phyloP scores from a whole-genome alignment of 2,329 filamentous ascomycete genomes.

The Penicillium griseofulvum region DNA sequence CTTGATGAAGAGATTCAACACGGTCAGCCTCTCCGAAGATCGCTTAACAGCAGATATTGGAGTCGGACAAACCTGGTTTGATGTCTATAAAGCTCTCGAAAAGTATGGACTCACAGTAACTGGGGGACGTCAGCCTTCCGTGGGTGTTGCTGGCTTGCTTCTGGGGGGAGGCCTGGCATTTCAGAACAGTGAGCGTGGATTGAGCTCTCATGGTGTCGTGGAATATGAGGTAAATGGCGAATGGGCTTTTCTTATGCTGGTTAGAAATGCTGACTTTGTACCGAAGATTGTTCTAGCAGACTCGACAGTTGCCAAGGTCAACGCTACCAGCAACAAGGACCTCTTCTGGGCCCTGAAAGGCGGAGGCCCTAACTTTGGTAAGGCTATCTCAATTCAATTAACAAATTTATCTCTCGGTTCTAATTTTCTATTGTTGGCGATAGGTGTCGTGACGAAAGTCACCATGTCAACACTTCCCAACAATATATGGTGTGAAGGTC shows the following conservation, averaged over 20 bases:
- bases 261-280: not conserved
- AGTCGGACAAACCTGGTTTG: conserved; percentile 46
- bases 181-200: conserved; percentile 16
- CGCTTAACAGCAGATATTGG: conserved; percentile 44
- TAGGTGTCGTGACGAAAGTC: conserved; percentile 18
- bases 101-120: conserved; percentile 41
- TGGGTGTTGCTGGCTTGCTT: conserved; percentile 48
- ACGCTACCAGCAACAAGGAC: conserved; percentile 20
- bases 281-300: conserved; percentile 18
- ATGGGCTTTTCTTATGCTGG: too few relatives aligned
- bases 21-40: conserved; percentile 34
- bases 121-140: conserved; percentile 45
- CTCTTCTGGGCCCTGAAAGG: conserved; percentile 35
- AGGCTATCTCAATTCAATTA: not conserved
- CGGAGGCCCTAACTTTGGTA: conserved; percentile 30
- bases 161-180: conserved; percentile 38
- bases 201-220: conserved; percentile 13
- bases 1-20: conserved; percentile 46
- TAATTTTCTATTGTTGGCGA: not conserved
- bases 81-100: conserved; percentile 45
- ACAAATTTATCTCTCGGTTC: not conserved
- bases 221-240: conserved; percentile 15
- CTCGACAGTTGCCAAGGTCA: conserved; percentile 15
- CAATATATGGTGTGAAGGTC: conserved; percentile 13
- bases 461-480: conserved; percentile 17